These are phyloP conservation scores for Mycena indigotica DNA, from an alignment of 768 basidiomycete genomes.

Conservation along the genomic window DNA sequence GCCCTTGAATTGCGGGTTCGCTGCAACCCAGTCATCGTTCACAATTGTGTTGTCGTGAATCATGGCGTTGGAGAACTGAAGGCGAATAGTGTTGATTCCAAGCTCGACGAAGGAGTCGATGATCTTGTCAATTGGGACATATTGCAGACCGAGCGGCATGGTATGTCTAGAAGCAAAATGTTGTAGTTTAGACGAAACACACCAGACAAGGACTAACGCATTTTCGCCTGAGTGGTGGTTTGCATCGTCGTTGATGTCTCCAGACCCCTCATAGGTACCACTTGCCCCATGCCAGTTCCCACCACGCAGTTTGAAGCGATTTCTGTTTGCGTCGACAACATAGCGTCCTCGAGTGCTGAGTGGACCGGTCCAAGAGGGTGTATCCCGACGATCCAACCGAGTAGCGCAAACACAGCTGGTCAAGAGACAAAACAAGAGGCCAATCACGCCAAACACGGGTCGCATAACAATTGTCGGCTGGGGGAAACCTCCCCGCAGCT, in stretches of 20 bases:
- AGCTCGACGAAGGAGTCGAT: constrained; percentile 18
- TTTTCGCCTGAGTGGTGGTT: constrained; percentile 16
- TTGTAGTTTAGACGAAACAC: background rate
- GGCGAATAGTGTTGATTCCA: constrained; percentile 19
- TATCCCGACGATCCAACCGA: background rate
- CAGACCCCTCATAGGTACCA: constrained; percentile 14
- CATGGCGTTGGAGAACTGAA: constrained; percentile 20
- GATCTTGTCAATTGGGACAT: constrained; percentile 20
- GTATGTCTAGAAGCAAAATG: constrained; percentile 15
- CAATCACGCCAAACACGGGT: background rate
- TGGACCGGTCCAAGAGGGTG: constrained; percentile 6
- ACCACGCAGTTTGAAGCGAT: constrained; percentile 11
- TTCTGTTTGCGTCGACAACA: constrained; percentile 15
- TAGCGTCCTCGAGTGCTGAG: constrained; percentile 19
- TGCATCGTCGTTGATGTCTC: constrained; percentile 18
- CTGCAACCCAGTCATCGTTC: constrained; percentile 16
- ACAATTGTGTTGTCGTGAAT: constrained; percentile 15
- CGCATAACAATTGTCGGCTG: background rate
- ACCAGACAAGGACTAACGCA: background rate
- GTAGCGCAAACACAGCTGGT: background rate
- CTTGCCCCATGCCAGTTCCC: constrained; percentile 19
- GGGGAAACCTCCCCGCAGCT: constrained; percentile 17
- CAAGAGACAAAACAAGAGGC: background rate
- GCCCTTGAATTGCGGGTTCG: constrained; percentile 22
- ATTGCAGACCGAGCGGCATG: constrained; percentile 21